Conservation (phyloP, 495 filamentous ascomycete genomes). For the Extremus antarcticus region DNA sequence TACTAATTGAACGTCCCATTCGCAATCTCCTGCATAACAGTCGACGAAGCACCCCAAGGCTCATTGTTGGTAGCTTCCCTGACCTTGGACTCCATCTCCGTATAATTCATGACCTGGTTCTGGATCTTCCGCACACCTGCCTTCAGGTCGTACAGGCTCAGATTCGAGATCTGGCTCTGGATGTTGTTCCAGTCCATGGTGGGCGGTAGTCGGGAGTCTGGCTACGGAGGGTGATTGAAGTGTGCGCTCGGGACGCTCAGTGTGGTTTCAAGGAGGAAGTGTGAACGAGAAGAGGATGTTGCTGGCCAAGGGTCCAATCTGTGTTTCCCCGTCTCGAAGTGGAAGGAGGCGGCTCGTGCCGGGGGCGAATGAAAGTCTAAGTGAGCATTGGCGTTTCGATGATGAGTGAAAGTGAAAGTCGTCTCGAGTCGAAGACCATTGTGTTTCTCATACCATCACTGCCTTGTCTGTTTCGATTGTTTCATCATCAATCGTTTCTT, state of each 20-base stretch:
- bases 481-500: too few species aligned
- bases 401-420: background rate
- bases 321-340: background rate
- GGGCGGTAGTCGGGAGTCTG: conserved; percentile 2
- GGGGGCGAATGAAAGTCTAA: background rate
- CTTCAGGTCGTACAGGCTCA: conserved; percentile 83
- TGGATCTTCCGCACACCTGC: conserved; percentile 48
- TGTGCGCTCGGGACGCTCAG: too few species aligned
- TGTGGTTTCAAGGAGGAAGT: background rate
- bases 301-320: background rate
- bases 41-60: conserved; percentile 89
- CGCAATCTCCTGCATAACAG: conserved; percentile 85
- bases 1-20: conserved; percentile 98
- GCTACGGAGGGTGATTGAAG: too few species aligned
- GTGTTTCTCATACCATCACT: too few species aligned
- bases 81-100: conserved; percentile 99
- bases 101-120: conserved; percentile 79
- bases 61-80: conserved; percentile 98
- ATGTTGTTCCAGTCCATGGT: conserved; percentile 77
- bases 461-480: too few species aligned
- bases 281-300: background rate
- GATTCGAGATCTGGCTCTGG: conserved; percentile 81
- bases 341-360: background rate
- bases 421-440: too few species aligned
- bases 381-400: background rate